Evolutionary conservation across 176 grass and related monocot species (phyloP).

Genomic region (Olyra latifolia): DNA sequence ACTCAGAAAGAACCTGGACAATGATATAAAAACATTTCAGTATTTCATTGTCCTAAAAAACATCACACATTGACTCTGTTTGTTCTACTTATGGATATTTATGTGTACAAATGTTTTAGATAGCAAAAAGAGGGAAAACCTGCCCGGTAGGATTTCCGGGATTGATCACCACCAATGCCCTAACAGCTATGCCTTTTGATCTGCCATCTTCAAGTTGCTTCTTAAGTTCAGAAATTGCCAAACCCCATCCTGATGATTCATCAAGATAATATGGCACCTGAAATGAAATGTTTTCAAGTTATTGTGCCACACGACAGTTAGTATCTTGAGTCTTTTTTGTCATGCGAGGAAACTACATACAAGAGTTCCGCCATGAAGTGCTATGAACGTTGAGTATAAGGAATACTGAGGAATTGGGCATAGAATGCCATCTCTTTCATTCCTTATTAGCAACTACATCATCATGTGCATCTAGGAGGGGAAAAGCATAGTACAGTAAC

Average conservation of each 20-base stretch:
- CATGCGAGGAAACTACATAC: conserved; percentile 51
- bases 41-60: no score
- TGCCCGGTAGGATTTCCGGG: conserved; percentile 98
- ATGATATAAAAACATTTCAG: no score
- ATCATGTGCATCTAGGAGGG: conserved; percentile 81
- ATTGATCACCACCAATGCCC: conserved; percentile 94
- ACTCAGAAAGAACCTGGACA: conserved; percentile 79
- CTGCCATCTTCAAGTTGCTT: conserved; percentile 79
- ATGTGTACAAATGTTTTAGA: no score
- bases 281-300: conserved; percentile 34
- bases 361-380: conserved; percentile 95
- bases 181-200: conserved; percentile 75
- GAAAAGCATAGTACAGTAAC: neutral
- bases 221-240: conserved; percentile 90
- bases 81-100: no score
- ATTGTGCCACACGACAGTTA: neutral
- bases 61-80: no score
- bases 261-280: conserved; percentile 96
- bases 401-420: conserved; percentile 97
- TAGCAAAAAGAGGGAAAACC: conserved; percentile 54
- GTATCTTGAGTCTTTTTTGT: neutral
- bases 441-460: conserved; percentile 95
- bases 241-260: conserved; percentile 89
- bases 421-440: conserved; percentile 93
- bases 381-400: conserved; percentile 93